These are phyloP conservation scores for Boletales sp. DNA, from an alignment of 768 basidiomycete species.

Conservation along the genomic window DNA sequence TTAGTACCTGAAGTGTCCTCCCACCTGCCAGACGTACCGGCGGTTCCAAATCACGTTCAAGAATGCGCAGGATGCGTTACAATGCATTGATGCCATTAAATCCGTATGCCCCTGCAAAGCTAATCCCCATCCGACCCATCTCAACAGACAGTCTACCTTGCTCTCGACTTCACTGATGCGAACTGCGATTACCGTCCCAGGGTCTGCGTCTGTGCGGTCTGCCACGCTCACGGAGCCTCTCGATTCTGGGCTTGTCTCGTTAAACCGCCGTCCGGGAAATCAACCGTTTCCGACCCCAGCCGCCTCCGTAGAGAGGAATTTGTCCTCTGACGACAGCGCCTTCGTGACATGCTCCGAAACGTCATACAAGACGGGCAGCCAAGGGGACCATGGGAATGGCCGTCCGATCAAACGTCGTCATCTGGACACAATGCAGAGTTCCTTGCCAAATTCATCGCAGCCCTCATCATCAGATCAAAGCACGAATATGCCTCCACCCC, in stretches of 20 bases:
- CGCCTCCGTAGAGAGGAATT: conserved; percentile 4
- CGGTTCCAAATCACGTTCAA: conserved; percentile 75
- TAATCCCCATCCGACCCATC: conserved; percentile 36
- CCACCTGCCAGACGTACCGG: conserved; percentile 52
- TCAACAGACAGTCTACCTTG: conserved; percentile 16
- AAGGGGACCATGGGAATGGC: not conserved
- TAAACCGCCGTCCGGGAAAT: conserved; percentile 1
- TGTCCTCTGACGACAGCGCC: conserved; percentile 26
- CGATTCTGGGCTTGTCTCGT: conserved; percentile 2
- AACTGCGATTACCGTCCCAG: conserved; percentile 9
- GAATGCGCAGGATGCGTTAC: conserved; percentile 42
- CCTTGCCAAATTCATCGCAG: conserved; percentile 33
- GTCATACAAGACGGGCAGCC: conserved; percentile 8
- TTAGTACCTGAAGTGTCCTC: conserved; percentile 2
- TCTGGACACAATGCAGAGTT: conserved; percentile 8
- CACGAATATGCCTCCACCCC: conserved; percentile 30
- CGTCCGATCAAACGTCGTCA: not conserved
- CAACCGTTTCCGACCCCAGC: not conserved
- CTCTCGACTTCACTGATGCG: conserved; percentile 14
- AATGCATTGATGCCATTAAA: conserved; percentile 61
- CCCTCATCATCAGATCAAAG: conserved; percentile 25
- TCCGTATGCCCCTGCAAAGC: conserved; percentile 74
- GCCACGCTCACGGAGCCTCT: not conserved
- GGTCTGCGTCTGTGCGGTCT: not conserved
- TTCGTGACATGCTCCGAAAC: conserved; percentile 28